These are phyloP conservation scores for Penicillium digitatum DNA, from an alignment of 2,329 filamentous ascomycete species.

Conservation along the genomic window DNA sequence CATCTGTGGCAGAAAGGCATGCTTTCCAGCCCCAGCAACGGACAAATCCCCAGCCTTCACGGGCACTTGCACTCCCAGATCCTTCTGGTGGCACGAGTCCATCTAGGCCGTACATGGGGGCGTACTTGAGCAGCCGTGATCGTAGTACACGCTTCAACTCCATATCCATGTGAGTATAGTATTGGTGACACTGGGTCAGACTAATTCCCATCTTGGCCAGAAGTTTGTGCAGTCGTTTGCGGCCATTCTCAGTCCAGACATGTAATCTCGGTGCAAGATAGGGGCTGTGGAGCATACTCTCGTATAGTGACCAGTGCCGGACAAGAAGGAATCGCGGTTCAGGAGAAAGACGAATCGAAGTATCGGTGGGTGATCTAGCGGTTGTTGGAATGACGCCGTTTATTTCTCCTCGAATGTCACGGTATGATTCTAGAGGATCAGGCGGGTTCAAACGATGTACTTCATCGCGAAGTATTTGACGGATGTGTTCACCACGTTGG, in stretches of 20 bases:
- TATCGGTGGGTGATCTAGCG: slow-evolving; percentile 83
- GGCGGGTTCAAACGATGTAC: slow-evolving; percentile 88
- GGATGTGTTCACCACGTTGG: slow-evolving; percentile 74
- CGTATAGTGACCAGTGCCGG: slow-evolving; percentile 94
- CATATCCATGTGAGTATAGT: slow-evolving; percentile 98
- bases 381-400: slow-evolving; percentile 85
- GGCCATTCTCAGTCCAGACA: slow-evolving; percentile 87
- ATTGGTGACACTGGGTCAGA: slow-evolving; percentile 87
- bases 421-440: slow-evolving; percentile 54
- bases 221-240: slow-evolving; percentile 86
- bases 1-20: slow-evolving; percentile 86
- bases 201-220: slow-evolving; percentile 98
- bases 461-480: slow-evolving; percentile 84
- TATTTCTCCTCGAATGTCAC: slow-evolving; percentile 62
- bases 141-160: slow-evolving; percentile 84
- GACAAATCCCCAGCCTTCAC: slow-evolving; percentile 96
- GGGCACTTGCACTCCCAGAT: slow-evolving; percentile 65
- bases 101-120: slow-evolving; percentile 87
- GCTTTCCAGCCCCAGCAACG: slow-evolving; percentile 97
- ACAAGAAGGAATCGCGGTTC: slow-evolving; percentile 91
- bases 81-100: slow-evolving; percentile 81
- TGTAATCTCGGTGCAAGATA: slow-evolving; percentile 88
- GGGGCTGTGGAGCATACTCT: slow-evolving; percentile 96
- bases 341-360: slow-evolving; percentile 83
- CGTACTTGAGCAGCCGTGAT: slow-evolving; percentile 82